These are phyloP conservation scores for Vicia villosa DNA, from an alignment of 306 rosid genomes.

Conservation along the genomic window DNA sequence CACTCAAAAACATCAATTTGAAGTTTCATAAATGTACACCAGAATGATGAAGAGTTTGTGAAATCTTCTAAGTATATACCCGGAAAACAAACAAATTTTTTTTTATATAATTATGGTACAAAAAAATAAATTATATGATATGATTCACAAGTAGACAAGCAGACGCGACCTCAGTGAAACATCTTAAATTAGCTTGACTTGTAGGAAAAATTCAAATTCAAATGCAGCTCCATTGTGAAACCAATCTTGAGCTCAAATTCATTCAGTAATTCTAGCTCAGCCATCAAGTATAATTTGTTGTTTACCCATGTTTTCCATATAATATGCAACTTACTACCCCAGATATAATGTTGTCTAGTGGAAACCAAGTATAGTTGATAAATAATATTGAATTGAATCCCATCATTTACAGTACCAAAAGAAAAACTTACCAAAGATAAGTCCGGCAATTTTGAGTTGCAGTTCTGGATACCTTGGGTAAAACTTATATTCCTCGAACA, in stretches of 20 bases:
- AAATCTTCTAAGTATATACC: neutral
- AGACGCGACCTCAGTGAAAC: neutral
- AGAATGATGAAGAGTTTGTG: neutral
- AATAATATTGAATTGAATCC: constrained; percentile 8
- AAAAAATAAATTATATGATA: constrained; percentile 2
- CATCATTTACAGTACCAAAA: constrained; percentile 31
- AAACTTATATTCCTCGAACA: constrained; percentile 92
- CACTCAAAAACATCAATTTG: constrained; percentile 4
- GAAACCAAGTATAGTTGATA: neutral
- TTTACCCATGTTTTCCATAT: neutral
- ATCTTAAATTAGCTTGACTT: neutral
- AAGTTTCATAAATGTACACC: neutral
- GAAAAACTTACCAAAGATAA: constrained; percentile 81
- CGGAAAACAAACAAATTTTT: neutral
- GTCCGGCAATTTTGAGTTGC: constrained; percentile 92
- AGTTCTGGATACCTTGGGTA: constrained; percentile 96
- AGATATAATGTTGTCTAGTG: neutral
- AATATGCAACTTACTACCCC: constrained; percentile 5
- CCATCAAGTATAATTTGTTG: neutral
- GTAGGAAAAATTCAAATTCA: neutral
- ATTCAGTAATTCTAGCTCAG: constrained; percentile 13
- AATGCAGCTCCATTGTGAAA: too few species aligned
- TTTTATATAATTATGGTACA: too few species aligned
- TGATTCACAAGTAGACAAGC: neutral
- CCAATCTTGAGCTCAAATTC: too few species aligned